Evolutionary conservation across 805 yeast genomes (phyloP), one percentile per base, ranked within the genome.

Genomic region (Saccharomycopsis olivae): DNA sequence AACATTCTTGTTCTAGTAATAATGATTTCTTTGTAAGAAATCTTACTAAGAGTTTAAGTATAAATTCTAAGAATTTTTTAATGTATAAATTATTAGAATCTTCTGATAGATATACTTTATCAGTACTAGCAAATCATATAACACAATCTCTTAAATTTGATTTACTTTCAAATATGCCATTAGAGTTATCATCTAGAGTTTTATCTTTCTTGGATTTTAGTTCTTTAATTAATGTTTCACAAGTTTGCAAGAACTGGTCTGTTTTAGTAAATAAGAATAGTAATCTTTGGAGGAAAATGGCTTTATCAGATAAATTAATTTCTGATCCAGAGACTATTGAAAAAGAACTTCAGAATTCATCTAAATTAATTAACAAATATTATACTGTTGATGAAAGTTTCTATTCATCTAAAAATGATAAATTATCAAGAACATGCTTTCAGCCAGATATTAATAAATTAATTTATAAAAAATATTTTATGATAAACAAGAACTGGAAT

Each of bases 401-500:
- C 17, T 35, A 41, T 32, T 34, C 29, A 9, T 35, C 18, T 20
- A 33, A 28, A 15, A 6, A 25, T 4, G 42, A 35, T 38, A 47
- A 11, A 48, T 49, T 41, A 35, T 42, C 35, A 33, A 33, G 18
- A 27, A 43, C 40, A 46, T 52, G 52, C 47, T 53, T 57, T 23
- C 40, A 41, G 21, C 50, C 55, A 13, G 61, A 65, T 56, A 47
- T 57, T 23, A 73, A 69, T 50, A 75, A 71, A 57, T 62, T 70
- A 28, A 64, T 77, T 44, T 83, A 78, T 60, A 71, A 78, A 41
- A 71, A 81, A 49, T 66, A 82, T 33, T 54, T 61, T 20, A 56
- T 71, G 8, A 73, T 82, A 29, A 65, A 75, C 31, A 62, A 65
- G 40, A 74, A 92, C 55, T 92, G 98, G 97, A 80, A 75, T 71